phyloP scores from a whole-genome alignment of 75 land plant species.

The Cryptomeria japonica region DNA sequence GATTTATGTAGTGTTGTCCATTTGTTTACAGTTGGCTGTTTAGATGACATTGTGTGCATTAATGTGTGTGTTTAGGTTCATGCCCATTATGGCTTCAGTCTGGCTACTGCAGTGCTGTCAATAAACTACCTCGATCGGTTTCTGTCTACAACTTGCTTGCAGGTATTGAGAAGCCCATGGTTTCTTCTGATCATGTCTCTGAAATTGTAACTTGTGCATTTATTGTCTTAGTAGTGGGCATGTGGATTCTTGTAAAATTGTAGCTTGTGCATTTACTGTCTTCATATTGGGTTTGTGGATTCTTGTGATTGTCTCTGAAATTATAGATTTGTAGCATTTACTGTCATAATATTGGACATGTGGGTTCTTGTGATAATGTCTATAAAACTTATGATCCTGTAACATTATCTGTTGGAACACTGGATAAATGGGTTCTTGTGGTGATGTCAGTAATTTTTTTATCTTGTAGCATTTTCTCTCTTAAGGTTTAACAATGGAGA shows the following conservation, averaged over 20 bases:
- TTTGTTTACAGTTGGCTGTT: conserved; percentile 12
- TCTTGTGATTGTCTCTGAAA: neutral
- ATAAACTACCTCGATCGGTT: conserved; percentile 70
- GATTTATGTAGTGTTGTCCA: neutral
- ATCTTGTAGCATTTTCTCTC: neutral
- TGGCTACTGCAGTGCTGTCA: conserved; percentile 52
- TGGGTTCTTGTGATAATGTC: neutral
- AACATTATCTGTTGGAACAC: no score
- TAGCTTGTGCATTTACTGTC: neutral
- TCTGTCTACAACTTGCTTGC: neutral
- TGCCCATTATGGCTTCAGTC: conserved; percentile 6
- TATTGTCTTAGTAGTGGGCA: neutral
- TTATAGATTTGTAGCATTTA: neutral
- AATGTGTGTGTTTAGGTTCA: neutral
- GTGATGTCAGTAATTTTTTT: no score
- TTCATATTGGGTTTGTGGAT: neutral
- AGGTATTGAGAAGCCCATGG: neutral
- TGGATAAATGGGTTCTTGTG: no score
- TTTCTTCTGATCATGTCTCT: neutral
- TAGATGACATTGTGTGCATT: neutral
- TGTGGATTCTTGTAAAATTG: neutral
- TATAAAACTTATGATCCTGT: neutral
- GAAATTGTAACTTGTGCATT: neutral
- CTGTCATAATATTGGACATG: neutral
- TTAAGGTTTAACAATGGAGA: neutral